Evolutionary conservation across 108 stramenopile genomes (phyloP).

Genomic region (Cylindrotheca fusiformis): DNA sequence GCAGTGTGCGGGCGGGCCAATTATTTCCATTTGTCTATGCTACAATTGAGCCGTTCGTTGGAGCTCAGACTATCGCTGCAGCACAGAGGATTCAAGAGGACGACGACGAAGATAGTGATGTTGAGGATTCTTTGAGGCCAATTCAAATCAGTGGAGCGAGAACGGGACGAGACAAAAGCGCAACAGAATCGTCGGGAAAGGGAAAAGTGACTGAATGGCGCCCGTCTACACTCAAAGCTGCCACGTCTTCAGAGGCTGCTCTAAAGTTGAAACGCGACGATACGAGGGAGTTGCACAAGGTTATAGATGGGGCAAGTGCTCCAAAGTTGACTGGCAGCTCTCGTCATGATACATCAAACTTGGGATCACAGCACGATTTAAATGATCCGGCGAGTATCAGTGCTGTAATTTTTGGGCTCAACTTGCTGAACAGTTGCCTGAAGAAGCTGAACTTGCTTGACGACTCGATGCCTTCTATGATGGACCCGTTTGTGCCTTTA

Average conservation of each 20-base stretch:
- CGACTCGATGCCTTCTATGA: slow-evolving; percentile 47
- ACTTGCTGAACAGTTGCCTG: slow-evolving; percentile 71
- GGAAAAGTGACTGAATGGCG: slow-evolving; percentile 69
- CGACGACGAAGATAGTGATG: slow-evolving; percentile 40
- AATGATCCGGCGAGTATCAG: slow-evolving; percentile 70
- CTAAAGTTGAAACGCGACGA: slow-evolving; percentile 43
- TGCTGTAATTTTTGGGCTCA: slow-evolving; percentile 86
- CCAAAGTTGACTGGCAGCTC: slow-evolving; percentile 83
- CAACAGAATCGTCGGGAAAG: background rate
- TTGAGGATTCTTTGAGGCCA: slow-evolving; percentile 39
- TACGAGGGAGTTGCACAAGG: slow-evolving; percentile 39
- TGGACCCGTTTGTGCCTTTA: slow-evolving; percentile 83
- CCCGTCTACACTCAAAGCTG: slow-evolving; percentile 53
- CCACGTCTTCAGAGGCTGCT: slow-evolving; percentile 49
- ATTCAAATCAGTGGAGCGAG: slow-evolving; percentile 52
- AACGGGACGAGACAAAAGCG: slow-evolving; percentile 7
- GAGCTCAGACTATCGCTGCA: slow-evolving; percentile 14
- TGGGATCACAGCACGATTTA: slow-evolving; percentile 11
- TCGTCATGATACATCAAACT: slow-evolving; percentile 39
- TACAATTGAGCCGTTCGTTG: slow-evolving; percentile 70
- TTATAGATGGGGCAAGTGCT: slow-evolving; percentile 76
- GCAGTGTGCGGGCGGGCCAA: slow-evolving; percentile 69
- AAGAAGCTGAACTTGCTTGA: slow-evolving; percentile 61
- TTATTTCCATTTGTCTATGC: slow-evolving; percentile 80
- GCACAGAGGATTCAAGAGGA: slow-evolving; percentile 22